A percentile compares a stretch with the other conserved stretches of the same genome.
Evolutionary conservation across 1,284 basidiomycete species (phyloP).

Genomic region (Rhodotorula sp.): DNA sequence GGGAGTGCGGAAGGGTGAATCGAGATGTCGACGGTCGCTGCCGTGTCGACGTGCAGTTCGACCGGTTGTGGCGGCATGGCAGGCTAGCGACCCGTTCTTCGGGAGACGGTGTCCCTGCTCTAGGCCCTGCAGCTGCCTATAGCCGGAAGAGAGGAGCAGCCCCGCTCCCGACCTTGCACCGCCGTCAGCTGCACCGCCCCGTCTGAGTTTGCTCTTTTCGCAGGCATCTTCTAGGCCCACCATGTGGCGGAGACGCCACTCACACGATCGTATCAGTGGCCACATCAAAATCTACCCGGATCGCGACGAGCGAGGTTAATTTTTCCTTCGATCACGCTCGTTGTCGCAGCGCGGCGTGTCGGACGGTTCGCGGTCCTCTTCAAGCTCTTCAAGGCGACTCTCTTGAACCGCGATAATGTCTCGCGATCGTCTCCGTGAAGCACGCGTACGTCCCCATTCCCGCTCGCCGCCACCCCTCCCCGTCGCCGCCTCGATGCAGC

Average conservation of each 20-base stretch:
- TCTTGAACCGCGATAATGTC: constrained; percentile 4
- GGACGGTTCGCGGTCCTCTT: no score
- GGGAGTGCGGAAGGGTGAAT: constrained; percentile 21
- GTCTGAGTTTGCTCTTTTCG: no score
- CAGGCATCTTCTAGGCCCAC: no score
- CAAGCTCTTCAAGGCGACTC: background rate
- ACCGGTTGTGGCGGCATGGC: constrained; percentile 2
- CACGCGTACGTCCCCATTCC: constrained; percentile 21
- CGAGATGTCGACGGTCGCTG: constrained; percentile 19
- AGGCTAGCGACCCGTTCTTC: no score
- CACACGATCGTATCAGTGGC: rapidly evolving
- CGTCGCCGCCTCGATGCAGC: background rate
- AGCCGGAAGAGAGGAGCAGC: background rate
- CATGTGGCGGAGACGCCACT: no score
- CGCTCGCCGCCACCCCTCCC: no score
- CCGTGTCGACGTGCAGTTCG: constrained; percentile 33
- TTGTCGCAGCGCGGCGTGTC: no score
- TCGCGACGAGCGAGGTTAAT: no score
- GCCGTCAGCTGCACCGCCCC: background rate
- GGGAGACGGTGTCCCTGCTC: no score
- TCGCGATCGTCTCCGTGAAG: constrained; percentile 39
- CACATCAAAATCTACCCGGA: no score
- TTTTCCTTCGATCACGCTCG: no score
- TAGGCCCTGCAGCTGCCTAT: background rate
- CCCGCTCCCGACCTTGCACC: no score